A percentile compares a stretch with the other conserved stretches of the same genome.
Evolutionary conservation across 495 filamentous ascomycete species (phyloP).

Genomic region (Pseudomonodictys pantanalensis): DNA sequence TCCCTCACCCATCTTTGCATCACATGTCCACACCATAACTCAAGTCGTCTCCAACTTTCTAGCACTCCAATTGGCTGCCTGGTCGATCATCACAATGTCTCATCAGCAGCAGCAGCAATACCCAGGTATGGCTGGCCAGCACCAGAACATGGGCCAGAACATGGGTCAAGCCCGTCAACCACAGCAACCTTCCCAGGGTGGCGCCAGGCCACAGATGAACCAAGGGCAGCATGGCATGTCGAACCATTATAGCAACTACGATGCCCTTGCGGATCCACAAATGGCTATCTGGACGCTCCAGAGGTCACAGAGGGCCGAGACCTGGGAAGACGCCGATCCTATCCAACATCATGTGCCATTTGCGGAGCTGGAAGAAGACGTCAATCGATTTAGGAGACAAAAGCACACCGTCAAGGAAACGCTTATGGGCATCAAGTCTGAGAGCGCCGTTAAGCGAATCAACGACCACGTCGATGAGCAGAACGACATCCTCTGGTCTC

Average conservation of each 20-base stretch:
- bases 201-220: neutral
- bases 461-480: slow-evolving; percentile 1
- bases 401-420: neutral
- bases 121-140: no score
- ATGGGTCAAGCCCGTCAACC: no score
- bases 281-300: slow-evolving; percentile 1
- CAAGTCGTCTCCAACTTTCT: neutral
- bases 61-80: no score
- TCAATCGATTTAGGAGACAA: neutral
- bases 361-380: neutral
- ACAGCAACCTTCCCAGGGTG: neutral
- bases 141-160: no score
- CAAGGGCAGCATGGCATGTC: neutral
- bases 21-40: neutral
- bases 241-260: neutral
- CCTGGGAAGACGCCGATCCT: slow-evolving; percentile 8
- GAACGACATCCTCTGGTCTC: slow-evolving; percentile 2
- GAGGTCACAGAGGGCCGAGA: neutral
- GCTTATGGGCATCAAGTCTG: slow-evolving; percentile 3
- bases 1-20: neutral
- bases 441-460: neutral
- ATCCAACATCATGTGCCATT: neutral
- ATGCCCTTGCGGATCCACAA: slow-evolving; percentile 5
- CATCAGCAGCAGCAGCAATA: no score
- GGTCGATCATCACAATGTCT: no score